Base-by-base conservation (phyloP, 106 monocot genomes). In the Apostasia shenzhenica region DNA sequence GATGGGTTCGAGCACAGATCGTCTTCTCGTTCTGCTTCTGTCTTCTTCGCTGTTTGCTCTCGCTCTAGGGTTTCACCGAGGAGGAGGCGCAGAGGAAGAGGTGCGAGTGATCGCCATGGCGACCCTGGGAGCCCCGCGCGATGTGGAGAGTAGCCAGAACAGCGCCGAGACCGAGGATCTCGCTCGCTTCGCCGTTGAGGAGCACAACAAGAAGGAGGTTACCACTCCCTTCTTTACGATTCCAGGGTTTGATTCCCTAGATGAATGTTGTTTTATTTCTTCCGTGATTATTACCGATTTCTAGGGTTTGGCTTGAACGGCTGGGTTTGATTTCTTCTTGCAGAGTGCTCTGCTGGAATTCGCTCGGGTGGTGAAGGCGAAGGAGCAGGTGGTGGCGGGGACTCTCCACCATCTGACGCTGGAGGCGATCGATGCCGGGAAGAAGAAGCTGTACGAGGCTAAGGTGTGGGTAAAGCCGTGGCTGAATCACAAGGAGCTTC, bases 381-480 rank as follows among this genome's bases (percentile, higher is more conserved):
- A 80, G 7, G 66, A 64, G 52, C 84, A 88, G 59, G 67, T 74
- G 59, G 88, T 84, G 2, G 42, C 81, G 50, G 88, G 88, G 14
- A 79, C 71, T 1, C 43, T 88, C 54, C 55, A 83, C 66, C 57
- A 88, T 48, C 41, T 88, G 56, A 84, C 81, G 0, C 48, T 88
- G 60, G 84, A 88, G 73, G 88, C 62, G 55, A 67, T 57, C 2
- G 84, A 88, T 12, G 81, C 50, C 0, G 81, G 66, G 39, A 78
- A 71, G 63, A 83, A 78, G 63, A 81, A 80, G 72, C 11, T 78
- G 2, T 77, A 75, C 45, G 83, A 83, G 62, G 87, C 87, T 5
- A 87, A 83, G 83, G 75, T 87, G 7, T 87, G 87, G 87, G 80
- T 73, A 37, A 80, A 87, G 48, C 75, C 75, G 43, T 87, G 87